Conservation (phyloP, 2,329 filamentous ascomycete genomes). For the Chaetoscypha palmicola region DNA sequence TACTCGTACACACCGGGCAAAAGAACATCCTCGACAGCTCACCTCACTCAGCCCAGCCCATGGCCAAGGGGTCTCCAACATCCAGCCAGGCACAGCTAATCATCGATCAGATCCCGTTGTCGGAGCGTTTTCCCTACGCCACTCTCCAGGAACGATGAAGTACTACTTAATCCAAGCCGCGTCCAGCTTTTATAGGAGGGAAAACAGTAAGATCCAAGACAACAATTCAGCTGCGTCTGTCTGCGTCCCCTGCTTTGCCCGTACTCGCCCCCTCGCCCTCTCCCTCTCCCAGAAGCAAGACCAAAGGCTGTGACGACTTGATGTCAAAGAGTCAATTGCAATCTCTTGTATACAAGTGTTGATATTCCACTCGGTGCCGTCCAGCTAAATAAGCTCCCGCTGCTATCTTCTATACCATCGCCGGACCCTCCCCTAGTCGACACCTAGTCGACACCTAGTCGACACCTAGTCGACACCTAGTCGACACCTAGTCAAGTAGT, state of each 20-base stretch:
- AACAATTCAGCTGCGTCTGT: not conserved
- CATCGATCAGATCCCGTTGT: not conserved
- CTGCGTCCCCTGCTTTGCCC: not conserved
- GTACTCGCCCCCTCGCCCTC: not conserved
- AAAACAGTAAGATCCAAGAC: not conserved
- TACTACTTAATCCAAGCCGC: constrained; percentile 5
- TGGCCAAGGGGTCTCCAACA: not conserved
- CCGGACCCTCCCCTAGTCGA: not conserved
- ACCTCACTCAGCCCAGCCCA: too few species aligned
- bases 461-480: not conserved
- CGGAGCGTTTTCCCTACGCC: not conserved
- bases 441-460: not conserved
- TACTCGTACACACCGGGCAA: constrained; percentile 1
- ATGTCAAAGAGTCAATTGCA: too few species aligned
- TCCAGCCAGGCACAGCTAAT: constrained; percentile 3
- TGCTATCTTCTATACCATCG: not conserved
- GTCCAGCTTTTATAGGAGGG: not conserved
- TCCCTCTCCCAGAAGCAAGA: too few species aligned
- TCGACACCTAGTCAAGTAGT: not conserved
- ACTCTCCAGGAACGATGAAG: constrained; percentile 2
- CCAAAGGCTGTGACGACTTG: too few species aligned
- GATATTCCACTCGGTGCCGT: not conserved
- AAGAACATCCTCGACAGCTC: too few species aligned
- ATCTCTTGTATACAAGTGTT: too few species aligned
- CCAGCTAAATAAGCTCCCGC: not conserved